Conservation (phyloP, 225 moss, liverwort and hornwort genomes). For the Physcomitrellopsis africana region DNA sequence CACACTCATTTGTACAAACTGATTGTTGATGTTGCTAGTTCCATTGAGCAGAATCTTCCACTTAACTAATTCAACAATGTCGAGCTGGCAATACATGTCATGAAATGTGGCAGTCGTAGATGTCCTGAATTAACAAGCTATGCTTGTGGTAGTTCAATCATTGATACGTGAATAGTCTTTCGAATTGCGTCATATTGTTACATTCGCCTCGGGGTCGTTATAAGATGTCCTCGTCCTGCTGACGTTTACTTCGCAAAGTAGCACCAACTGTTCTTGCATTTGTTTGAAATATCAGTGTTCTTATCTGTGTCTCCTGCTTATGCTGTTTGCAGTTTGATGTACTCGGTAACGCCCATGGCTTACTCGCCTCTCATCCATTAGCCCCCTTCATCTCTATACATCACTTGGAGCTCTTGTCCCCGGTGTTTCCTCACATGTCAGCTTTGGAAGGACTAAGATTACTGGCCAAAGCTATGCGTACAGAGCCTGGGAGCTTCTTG, state of each 20-base stretch:
- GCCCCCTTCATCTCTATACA: constrained; percentile 85
- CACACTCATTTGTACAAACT: not conserved
- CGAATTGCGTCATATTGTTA: no score
- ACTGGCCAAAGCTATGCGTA: constrained; percentile 65
- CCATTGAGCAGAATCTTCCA: not conserved
- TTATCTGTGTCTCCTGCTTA: constrained; percentile 13
- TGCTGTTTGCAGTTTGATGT: constrained; percentile 71
- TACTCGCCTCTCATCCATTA: constrained; percentile 75
- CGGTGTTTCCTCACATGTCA: constrained; percentile 59
- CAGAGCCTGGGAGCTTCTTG: constrained; percentile 75
- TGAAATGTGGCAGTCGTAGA: not conserved
- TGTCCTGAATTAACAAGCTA: not conserved
- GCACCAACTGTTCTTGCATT: not conserved
- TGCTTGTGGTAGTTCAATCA: not conserved
- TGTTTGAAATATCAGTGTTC: not conserved
- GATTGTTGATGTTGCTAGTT: not conserved
- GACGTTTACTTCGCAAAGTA: not conserved
- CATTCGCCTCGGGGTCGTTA: not conserved
- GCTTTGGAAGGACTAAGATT: constrained; percentile 71
- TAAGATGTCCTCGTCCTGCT: not conserved
- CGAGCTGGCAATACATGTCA: not conserved
- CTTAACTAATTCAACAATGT: not conserved
- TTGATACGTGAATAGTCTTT: not conserved
- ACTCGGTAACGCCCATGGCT: constrained; percentile 68
- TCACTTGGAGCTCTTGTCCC: constrained; percentile 74